A percentile compares a stretch with the other conserved stretches of the same genome.
These are phyloP conservation scores for Tanacetum coccineum DNA, from an alignment of 129 eudicot genomes.

Conservation along the genomic window DNA sequence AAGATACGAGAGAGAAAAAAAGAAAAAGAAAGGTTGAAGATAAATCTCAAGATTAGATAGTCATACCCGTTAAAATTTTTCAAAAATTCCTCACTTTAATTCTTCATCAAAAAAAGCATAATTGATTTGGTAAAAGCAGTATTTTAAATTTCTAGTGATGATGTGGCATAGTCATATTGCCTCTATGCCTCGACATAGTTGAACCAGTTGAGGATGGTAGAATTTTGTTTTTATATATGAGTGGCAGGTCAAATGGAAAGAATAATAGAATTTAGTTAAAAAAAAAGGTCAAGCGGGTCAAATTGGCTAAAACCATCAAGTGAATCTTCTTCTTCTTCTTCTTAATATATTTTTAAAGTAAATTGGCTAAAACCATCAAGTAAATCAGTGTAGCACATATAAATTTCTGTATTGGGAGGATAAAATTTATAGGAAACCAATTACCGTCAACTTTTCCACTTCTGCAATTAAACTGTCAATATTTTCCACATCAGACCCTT, in stretches of 20 bases:
- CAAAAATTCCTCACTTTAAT: too few relatives aligned
- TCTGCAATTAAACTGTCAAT: conserved; percentile 64
- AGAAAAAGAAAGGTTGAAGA: neutral
- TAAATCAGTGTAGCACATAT: conserved; percentile 10
- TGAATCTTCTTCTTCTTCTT: too few relatives aligned
- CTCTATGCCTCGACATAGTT: too few relatives aligned
- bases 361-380: neutral
- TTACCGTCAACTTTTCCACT: conserved; percentile 74
- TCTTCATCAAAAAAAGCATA: too few relatives aligned
- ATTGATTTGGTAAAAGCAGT: too few relatives aligned
- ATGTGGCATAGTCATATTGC: too few relatives aligned
- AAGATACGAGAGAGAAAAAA: conserved; percentile 10
- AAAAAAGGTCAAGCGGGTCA: neutral
- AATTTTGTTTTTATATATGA: too few relatives aligned
- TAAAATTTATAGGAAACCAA: neutral
- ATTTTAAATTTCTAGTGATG: too few relatives aligned
- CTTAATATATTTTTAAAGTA: conserved; percentile 1
- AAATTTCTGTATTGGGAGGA: neutral
- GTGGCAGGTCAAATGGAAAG: neutral
- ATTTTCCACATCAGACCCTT: conserved; percentile 55
- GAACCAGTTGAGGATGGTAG: too few relatives aligned
- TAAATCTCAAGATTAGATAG: too few relatives aligned
- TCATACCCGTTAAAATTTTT: too few relatives aligned
- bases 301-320: too few relatives aligned
- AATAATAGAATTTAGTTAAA: neutral